phyloP scores from a whole-genome alignment of 768 basidiomycete species.

The Saitozyma podzolica region DNA sequence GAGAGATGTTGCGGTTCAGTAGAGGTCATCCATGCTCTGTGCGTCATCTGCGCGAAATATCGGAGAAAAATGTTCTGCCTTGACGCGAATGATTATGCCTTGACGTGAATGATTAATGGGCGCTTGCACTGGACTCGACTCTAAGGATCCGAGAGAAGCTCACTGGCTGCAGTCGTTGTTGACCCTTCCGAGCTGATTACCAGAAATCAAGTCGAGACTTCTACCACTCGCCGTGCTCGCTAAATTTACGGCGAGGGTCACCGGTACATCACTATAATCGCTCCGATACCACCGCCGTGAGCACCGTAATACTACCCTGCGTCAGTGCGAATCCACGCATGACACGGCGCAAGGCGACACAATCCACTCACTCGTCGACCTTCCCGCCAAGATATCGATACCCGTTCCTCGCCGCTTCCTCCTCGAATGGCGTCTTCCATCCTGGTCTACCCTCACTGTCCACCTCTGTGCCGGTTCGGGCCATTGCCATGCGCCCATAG shows the following conservation, averaged over 20 bases:
- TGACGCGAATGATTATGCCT: too few relatives aligned
- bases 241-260: too few relatives aligned
- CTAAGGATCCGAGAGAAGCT: too few relatives aligned
- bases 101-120: too few relatives aligned
- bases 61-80: too few relatives aligned
- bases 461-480: constrained; percentile 40
- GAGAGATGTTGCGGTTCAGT: too few relatives aligned
- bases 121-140: too few relatives aligned
- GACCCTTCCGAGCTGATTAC: neutral
- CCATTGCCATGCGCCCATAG: constrained; percentile 51
- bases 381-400: constrained; percentile 49
- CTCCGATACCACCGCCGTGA: constrained; percentile 47
- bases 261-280: constrained; percentile 4
- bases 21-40: too few relatives aligned
- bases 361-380: constrained; percentile 49
- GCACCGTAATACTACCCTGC: constrained; percentile 43
- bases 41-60: too few relatives aligned
- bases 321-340: constrained; percentile 1
- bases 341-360: neutral
- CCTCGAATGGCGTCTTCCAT: constrained; percentile 51
- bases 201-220: constrained; percentile 1
- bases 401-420: constrained; percentile 47
- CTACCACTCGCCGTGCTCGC: too few relatives aligned
- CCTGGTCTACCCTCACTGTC: constrained; percentile 9
- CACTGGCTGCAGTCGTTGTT: too few relatives aligned